Conservation (phyloP, 2,329 filamentous ascomycete species). For the Exophiala viscosa region DNA sequence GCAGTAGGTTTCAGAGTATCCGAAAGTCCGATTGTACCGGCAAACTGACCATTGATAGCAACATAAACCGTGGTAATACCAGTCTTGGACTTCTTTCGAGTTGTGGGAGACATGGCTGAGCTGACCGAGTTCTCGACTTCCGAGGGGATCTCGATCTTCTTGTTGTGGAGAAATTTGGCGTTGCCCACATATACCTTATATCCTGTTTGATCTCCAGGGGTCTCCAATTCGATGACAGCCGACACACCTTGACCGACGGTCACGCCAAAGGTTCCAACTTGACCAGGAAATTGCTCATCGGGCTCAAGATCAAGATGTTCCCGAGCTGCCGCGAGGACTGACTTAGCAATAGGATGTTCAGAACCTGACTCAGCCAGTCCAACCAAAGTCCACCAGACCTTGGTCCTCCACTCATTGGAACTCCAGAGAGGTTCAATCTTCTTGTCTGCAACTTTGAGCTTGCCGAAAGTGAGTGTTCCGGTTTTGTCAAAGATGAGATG, state of each 20-base stretch:
- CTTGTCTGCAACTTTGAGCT: conserved; percentile 82
- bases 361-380: conserved; percentile 94
- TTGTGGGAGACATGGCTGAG: conserved; percentile 25
- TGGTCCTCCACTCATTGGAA: conserved; percentile 62
- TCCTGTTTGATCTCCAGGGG: conserved; percentile 60
- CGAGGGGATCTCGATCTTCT: conserved; percentile 55
- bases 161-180: conserved; percentile 68
- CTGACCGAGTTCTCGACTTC: conserved; percentile 36
- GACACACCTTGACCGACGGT: conserved; percentile 80
- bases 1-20: conserved; percentile 91
- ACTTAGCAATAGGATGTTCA: conserved; percentile 92
- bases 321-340: conserved; percentile 73
- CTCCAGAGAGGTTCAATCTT: conserved; percentile 68
- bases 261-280: conserved; percentile 78
- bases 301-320: conserved; percentile 66
- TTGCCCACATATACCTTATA: conserved; percentile 85
- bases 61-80: conserved; percentile 90
- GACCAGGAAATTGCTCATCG: conserved; percentile 76
- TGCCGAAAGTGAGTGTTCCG: conserved; percentile 87
- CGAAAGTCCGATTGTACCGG: conserved; percentile 76
- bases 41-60: conserved; percentile 76
- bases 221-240: conserved; percentile 65
- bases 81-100: conserved; percentile 39
- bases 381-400: conserved; percentile 92
- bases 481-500: conserved; percentile 95